Evolutionary conservation across 2,329 filamentous ascomycete genomes (phyloP), one percentile per base, ranked within the genome.

Genomic region (Colletotrichum tanaceti): DNA sequence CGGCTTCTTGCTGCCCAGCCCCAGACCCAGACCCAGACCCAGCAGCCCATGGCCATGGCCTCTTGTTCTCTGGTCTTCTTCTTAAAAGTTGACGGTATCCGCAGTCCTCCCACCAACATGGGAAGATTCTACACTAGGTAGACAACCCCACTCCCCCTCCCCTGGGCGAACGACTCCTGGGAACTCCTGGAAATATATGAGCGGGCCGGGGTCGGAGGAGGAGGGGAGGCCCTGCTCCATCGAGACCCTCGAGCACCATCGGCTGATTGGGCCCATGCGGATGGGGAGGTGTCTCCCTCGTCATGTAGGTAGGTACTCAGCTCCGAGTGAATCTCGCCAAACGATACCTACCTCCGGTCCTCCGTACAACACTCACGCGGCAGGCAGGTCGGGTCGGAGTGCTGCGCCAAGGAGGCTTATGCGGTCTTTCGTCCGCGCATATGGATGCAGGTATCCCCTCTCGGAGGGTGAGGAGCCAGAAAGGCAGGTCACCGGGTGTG

Each of bases 151-250:
- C n/a, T n/a, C n/a, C n/a, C n/a, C n/a, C n/a, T n/a, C n/a, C n/a
- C n/a, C n/a, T n/a, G n/a, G n/a, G 53, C 53, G 47, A 32, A 43
- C 65, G 62, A 58, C 47, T 65, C 61, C 65, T 60, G 61, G 61
- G 50, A 54, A 16, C 20, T 54, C 39, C 39, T 41, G 39, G 58
- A 58, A 58, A 57, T 63, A 68, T 68, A 68, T 65, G 65, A 68
- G 55, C 20, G 41, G 18, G 54, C 65, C 41, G 61, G 65, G 61
- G 57, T n/a, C n/a, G n/a, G n/a, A n/a, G 54, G 50, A 24, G 28
- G 53, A 24, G 35, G 46, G 41, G 55, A 49, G 44, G 35, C 32
- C 53, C 24, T 60, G 10, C 65, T 60, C 65, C 65, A 68, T 62
- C 41, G 55, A 59, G 41, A 68, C 35, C 11, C 49, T 43, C 61